phyloP scores from a whole-genome alignment of 257 asterid genomes.

The Osmanthus fragrans region DNA sequence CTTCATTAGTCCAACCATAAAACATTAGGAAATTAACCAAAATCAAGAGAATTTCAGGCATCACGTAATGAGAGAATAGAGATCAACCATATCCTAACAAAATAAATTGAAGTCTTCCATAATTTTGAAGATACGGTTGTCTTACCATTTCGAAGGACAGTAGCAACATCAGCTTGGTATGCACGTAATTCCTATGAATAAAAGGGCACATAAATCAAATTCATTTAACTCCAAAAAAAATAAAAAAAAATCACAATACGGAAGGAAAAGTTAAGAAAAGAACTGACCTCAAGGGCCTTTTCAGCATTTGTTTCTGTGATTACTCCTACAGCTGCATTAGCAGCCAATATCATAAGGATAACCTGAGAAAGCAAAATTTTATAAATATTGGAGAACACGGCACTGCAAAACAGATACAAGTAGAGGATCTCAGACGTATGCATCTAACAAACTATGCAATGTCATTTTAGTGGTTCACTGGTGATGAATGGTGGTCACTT shows the following conservation, averaged over 20 bases:
- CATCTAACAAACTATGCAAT: neutral
- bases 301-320: conserved; percentile 99
- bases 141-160: conserved; percentile 91
- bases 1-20: neutral
- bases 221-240: neutral
- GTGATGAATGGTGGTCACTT: neutral
- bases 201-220: conserved; percentile 21
- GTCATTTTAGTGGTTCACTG: neutral
- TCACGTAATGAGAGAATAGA: neutral
- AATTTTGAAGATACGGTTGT: neutral
- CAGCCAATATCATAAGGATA: conserved; percentile 96
- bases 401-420: neutral
- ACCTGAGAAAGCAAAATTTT: conserved; percentile 49
- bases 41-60: conserved; percentile 6
- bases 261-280: conserved; percentile 7
- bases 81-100: conserved; percentile 14
- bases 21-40: conserved; percentile 4
- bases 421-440: neutral
- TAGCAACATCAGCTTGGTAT: conserved; percentile 97
- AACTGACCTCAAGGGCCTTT: conserved; percentile 95
- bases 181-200: conserved; percentile 87
- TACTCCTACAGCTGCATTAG: conserved; percentile 99
- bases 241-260: conserved; percentile 18
- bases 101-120: conserved; percentile 13
- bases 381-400: conserved; percentile 10